These are phyloP conservation scores for Colletotrichum viniferum DNA, from an alignment of 2,329 filamentous ascomycete genomes.

Conservation along the genomic window DNA sequence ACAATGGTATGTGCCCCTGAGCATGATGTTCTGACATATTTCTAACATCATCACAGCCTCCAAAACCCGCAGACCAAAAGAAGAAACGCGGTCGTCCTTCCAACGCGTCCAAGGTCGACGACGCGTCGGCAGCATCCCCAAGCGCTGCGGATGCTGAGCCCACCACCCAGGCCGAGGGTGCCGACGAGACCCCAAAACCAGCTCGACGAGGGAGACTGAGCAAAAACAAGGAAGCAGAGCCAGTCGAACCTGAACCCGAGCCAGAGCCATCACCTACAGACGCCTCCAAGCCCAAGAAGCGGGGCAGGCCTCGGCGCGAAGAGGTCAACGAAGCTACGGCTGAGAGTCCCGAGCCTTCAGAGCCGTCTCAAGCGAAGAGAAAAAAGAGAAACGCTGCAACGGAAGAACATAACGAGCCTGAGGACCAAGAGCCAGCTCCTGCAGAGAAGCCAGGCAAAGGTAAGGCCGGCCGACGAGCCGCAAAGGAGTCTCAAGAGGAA, in stretches of 20 bases:
- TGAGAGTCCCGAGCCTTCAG: neutral
- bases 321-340: neutral
- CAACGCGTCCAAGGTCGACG: slow-evolving; percentile 41
- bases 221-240: neutral
- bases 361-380: neutral
- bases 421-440: neutral
- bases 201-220: slow-evolving; percentile 32
- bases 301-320: slow-evolving; percentile 8
- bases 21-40: neutral
- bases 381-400: neutral
- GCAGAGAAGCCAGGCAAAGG: neutral
- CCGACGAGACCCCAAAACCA: slow-evolving; percentile 12
- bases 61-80: slow-evolving; percentile 33
- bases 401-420: neutral
- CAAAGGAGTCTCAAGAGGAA: neutral
- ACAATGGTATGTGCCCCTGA: slow-evolving; percentile 7
- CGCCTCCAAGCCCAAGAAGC: neutral
- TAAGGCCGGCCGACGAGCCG: neutral
- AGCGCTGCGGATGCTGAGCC: slow-evolving; percentile 18
- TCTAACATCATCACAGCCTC: slow-evolving; percentile 1
- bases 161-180: slow-evolving; percentile 24
- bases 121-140: slow-evolving; percentile 28
- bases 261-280: neutral
- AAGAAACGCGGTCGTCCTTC: slow-evolving; percentile 48
- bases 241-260: neutral